Conservation (phyloP, 495 filamentous ascomycete genomes). For the Clavariopsis aquatica region DNA sequence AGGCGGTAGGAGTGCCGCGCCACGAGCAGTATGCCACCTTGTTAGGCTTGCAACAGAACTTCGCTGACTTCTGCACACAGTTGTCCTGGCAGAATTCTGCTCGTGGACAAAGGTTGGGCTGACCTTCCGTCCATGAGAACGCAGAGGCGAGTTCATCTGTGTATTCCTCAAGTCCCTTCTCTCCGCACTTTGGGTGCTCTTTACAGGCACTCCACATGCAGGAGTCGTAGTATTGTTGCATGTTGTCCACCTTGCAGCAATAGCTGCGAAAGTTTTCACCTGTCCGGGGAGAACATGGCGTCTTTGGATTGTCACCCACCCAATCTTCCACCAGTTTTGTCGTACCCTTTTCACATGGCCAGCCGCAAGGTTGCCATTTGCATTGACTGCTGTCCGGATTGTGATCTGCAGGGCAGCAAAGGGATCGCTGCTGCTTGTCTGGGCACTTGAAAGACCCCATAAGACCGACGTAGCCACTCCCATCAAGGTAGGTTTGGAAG, state of each 20-base stretch:
- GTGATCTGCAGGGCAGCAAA: constrained; percentile 12
- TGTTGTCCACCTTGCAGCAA: constrained; percentile 7
- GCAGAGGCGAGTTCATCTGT: neutral
- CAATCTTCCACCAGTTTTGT: neutral
- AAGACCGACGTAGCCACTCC: neutral
- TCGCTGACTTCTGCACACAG: neutral
- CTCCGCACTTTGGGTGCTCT: constrained; percentile 1
- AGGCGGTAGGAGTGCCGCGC: neutral
- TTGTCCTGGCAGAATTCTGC: neutral
- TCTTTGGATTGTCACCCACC: constrained; percentile 1
- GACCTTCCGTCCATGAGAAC: neutral
- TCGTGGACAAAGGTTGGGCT: neutral
- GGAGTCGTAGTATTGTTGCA: constrained; percentile 9
- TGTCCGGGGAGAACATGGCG: neutral
- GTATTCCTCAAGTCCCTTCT: neutral
- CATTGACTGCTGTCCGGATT: constrained; percentile 4
- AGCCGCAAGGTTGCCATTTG: neutral
- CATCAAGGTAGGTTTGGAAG: neutral
- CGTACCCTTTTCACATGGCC: neutral
- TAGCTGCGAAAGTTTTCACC: constrained; percentile 1
- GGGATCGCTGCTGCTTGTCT: neutral
- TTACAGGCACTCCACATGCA: neutral
- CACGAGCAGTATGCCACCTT: neutral
- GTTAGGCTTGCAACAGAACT: constrained; percentile 9
- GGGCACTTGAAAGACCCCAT: neutral